Evolutionary conservation across 495 filamentous ascomycete genomes (phyloP).

Genomic region (Physcia stellaris): DNA sequence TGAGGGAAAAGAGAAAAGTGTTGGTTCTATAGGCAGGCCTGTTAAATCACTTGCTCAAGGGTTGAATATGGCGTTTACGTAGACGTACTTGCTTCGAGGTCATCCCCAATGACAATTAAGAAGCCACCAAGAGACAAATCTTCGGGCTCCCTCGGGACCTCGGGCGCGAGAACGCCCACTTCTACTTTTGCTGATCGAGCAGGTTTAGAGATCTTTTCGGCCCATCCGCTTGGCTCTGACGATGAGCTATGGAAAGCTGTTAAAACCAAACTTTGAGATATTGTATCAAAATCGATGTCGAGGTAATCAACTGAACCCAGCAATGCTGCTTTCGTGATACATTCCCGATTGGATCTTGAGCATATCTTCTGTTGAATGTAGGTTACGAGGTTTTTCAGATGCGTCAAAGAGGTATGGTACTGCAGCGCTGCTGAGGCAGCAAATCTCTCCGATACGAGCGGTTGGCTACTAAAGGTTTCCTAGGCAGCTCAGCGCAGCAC

Average conservation of each 20-base stretch:
- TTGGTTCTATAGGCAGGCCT: conserved; percentile 36
- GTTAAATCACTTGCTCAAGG: conserved; percentile 2
- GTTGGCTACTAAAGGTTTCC: conserved; percentile 54
- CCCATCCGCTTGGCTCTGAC: conserved; percentile 26
- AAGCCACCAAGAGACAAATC: conserved; percentile 68
- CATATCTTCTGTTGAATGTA: conserved; percentile 50
- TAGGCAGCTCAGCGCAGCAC: conserved; percentile 18
- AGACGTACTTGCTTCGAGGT: conserved; percentile 50
- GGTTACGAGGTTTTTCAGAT: conserved; percentile 36
- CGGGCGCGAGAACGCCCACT: conserved; percentile 64
- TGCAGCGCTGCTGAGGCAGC: conserved; percentile 52
- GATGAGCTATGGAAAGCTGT: conserved; percentile 22
- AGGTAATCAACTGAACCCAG: conserved; percentile 44
- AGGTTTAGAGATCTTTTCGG: conserved; percentile 29
- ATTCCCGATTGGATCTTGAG: conserved; percentile 20
- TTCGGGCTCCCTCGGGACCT: conserved; percentile 48
- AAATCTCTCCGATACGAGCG: conserved; percentile 49
- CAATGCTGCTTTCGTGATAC: conserved; percentile 20
- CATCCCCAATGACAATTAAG: conserved; percentile 64
- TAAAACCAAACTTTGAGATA: conserved; percentile 49
- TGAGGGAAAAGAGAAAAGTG: conserved; percentile 80
- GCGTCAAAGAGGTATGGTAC: conserved; percentile 50
- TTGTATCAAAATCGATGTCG: conserved; percentile 67
- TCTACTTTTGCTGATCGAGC: conserved; percentile 41
- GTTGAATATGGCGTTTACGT: not conserved